Evolutionary conservation across 2,329 filamentous ascomycete species (phyloP).

Genomic region (Cercospora beticola): DNA sequence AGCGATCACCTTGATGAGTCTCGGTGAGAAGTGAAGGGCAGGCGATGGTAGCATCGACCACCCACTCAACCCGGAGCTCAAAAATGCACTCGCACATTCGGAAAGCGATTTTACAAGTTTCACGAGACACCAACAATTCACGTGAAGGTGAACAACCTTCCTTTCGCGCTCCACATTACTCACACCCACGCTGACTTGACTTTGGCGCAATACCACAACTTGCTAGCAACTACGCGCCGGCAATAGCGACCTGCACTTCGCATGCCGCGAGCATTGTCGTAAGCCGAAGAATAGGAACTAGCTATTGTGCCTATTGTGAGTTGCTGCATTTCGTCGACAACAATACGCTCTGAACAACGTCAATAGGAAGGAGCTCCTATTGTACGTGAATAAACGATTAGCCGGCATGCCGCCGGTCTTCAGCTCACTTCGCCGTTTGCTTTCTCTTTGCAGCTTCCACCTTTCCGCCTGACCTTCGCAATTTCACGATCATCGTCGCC

Average conservation of each 20-base stretch:
- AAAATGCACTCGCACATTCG: not conserved
- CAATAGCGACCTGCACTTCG: not conserved
- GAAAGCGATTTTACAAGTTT: not conserved
- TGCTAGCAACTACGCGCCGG: not conserved
- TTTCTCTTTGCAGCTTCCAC: not conserved
- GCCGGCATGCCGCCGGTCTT: not conserved
- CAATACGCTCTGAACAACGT: not conserved
- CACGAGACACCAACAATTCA: not conserved
- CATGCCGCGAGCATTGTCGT: not conserved
- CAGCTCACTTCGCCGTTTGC: slow-evolving; percentile 4
- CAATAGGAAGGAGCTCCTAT: not conserved
- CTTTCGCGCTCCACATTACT: not conserved
- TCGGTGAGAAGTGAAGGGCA: slow-evolving; percentile 21
- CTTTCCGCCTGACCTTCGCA: not conserved
- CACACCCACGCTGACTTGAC: not conserved
- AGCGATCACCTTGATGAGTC: not conserved
- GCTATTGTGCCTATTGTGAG: not conserved
- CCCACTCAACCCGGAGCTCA: not conserved
- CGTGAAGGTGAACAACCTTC: not conserved
- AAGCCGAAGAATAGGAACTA: not conserved
- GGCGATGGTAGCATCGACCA: not conserved
- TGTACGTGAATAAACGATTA: slow-evolving; percentile 1
- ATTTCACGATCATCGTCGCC: not conserved
- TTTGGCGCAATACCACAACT: not conserved
- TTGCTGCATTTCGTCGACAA: not conserved